These are phyloP conservation scores for Stropharia rugosoannulata DNA, from an alignment of 768 basidiomycete species.

Conservation along the genomic window DNA sequence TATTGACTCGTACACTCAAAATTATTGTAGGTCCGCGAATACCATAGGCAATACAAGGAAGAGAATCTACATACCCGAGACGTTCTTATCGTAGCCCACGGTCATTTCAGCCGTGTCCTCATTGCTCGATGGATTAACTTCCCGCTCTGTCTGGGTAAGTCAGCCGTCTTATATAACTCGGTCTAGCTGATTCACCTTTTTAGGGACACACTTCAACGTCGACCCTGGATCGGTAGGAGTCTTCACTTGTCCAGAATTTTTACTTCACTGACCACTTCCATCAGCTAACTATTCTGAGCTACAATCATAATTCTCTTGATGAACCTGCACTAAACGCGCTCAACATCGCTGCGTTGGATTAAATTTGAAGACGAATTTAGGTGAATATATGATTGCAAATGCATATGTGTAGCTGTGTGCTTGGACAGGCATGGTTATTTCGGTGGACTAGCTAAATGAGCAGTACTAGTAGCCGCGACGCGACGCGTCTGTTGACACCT, in stretches of 20 bases:
- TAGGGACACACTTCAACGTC: constrained; percentile 80
- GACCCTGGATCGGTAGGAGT: constrained; percentile 74
- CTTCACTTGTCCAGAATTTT: not conserved
- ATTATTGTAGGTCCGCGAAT: constrained; percentile 58
- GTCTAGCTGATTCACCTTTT: constrained; percentile 7
- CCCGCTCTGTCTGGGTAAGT: constrained; percentile 28
- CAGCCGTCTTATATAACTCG: not conserved
- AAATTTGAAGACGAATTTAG: constrained; percentile 3
- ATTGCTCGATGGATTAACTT: constrained; percentile 30
- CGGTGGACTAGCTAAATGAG: not conserved
- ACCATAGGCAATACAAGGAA: constrained; percentile 70
- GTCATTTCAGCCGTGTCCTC: constrained; percentile 60
- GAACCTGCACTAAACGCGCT: constrained; percentile 79
- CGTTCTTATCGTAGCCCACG: constrained; percentile 89
- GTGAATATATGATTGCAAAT: not conserved
- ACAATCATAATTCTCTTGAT: constrained; percentile 76
- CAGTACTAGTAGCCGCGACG: constrained; percentile 7
- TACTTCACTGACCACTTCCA: constrained; percentile 6
- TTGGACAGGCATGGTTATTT: not conserved
- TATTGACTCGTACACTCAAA: not conserved
- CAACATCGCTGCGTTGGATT: constrained; percentile 51
- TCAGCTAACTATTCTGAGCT: constrained; percentile 77
- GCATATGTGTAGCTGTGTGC: not conserved
- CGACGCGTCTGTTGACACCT: constrained; percentile 34
- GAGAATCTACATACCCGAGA: constrained; percentile 69